These are phyloP conservation scores for Lyophyllum semitale DNA, from an alignment of 768 basidiomycete species.

Conservation along the genomic window DNA sequence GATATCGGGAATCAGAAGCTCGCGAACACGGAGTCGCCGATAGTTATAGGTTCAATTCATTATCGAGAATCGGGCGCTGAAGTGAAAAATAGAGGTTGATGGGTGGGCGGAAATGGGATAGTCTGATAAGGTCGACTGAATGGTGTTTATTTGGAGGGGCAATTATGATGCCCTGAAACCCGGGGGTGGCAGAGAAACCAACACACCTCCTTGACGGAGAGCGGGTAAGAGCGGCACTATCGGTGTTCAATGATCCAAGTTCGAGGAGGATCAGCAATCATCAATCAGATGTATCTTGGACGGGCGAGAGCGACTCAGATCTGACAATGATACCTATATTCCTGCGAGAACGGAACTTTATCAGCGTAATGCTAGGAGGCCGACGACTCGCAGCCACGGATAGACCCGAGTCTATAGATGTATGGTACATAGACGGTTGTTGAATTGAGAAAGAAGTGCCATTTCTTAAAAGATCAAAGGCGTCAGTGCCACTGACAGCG, in stretches of 20 bases:
- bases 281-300: conserved; percentile 1
- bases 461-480: not conserved
- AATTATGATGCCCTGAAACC: conserved; percentile 11
- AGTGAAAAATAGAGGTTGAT: not conserved
- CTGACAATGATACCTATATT: conserved; percentile 6
- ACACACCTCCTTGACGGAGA: not conserved
- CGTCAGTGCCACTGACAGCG: not conserved
- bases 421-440: not conserved
- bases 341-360: conserved; percentile 16
- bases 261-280: conserved; percentile 13
- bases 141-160: not conserved
- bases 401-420: conserved; percentile 12
- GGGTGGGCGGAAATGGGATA: not conserved
- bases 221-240: conserved; percentile 10
- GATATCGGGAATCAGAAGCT: not conserved
- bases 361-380: not conserved
- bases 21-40: not conserved
- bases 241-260: conserved; percentile 10
- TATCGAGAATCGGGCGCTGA: not conserved
- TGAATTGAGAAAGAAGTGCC: not conserved
- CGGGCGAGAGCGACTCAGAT: not conserved
- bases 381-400: conserved; percentile 6
- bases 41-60: not conserved
- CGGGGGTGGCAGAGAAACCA: conserved; percentile 9
- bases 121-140: not conserved